Conservation (phyloP, 2,329 filamentous ascomycete species). For the Sphaerulina musiva region DNA sequence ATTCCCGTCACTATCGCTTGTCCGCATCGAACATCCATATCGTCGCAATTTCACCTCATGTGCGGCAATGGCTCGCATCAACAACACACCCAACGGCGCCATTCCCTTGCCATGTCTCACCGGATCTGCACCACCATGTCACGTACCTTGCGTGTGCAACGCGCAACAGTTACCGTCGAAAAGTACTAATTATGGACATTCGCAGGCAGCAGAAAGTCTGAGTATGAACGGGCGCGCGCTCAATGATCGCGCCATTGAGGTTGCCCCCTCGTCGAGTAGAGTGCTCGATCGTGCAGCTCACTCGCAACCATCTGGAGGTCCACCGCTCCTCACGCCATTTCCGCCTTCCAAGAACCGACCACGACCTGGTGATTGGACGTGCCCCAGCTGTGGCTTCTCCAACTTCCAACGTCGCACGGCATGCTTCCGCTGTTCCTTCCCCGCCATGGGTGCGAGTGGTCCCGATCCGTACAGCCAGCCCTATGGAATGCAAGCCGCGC, state of each 20-base stretch:
- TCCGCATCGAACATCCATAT: not conserved
- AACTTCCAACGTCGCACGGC: slow-evolving; percentile 98
- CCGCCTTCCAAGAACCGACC: slow-evolving; percentile 97
- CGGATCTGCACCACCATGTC: slow-evolving; percentile 11
- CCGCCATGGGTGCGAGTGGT: slow-evolving; percentile 70
- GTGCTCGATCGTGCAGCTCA: slow-evolving; percentile 93
- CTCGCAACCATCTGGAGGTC: slow-evolving; percentile 32
- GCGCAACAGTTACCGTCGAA: slow-evolving; percentile 1
- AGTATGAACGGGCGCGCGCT: slow-evolving; percentile 98
- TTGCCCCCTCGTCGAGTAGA: slow-evolving; percentile 93
- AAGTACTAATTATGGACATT: slow-evolving; percentile 10
- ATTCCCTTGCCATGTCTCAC: slow-evolving; percentile 12
- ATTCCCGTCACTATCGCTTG: not conserved
- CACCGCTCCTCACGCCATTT: slow-evolving; percentile 80
- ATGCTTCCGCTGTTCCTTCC: slow-evolving; percentile 98
- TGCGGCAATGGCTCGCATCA: slow-evolving; percentile 6
- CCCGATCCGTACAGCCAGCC: slow-evolving; percentile 51
- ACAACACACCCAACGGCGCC: slow-evolving; percentile 5
- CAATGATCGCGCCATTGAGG: slow-evolving; percentile 98
- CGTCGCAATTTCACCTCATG: slow-evolving; percentile 1
- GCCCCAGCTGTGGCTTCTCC: slow-evolving; percentile 95
- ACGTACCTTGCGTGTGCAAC: slow-evolving; percentile 13
- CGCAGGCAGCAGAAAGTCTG: slow-evolving; percentile 85
- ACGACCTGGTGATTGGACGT: slow-evolving; percentile 96
- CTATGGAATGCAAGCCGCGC: slow-evolving; percentile 39